These are phyloP conservation scores for Pelargonium nanum DNA, from an alignment of 345 rosid genomes.

Conservation along the genomic window DNA sequence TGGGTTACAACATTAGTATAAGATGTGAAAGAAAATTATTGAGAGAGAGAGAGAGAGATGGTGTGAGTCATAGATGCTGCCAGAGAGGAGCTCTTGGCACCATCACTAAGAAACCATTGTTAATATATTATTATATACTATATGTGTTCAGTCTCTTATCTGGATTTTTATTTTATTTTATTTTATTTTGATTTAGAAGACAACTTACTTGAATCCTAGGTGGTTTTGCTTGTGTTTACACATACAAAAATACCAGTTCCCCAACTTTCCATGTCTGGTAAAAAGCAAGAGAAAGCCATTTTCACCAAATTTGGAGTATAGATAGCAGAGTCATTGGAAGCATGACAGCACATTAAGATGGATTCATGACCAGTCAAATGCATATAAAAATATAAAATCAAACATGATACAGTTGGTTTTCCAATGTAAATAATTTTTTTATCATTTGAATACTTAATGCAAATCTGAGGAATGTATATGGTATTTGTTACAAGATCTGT, in stretches of 20 bases:
- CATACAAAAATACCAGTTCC: conserved; percentile 13
- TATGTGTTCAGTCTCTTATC: neutral
- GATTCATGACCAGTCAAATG: neutral
- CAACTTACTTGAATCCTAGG: conserved; percentile 28
- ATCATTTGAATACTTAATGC: neutral
- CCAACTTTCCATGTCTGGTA: conserved; percentile 36
- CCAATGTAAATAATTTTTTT: neutral
- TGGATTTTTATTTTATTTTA: neutral
- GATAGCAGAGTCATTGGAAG: conserved; percentile 2
- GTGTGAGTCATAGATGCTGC: conserved; percentile 29
- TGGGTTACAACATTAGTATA: conserved; percentile 1
- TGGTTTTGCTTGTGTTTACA: conserved; percentile 14
- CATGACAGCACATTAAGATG: neutral
- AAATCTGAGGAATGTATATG: too few relatives aligned
- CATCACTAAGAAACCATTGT: conserved; percentile 13
- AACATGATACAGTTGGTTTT: neutral
- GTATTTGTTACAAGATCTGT: too few relatives aligned
- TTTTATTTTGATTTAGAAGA: conserved; percentile 6
- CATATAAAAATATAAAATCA: too few relatives aligned
- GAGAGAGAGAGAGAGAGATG: conserved; percentile 13
- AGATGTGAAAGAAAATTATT: conserved; percentile 3
- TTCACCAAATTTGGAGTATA: conserved; percentile 28
- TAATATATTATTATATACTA: conserved; percentile 8
- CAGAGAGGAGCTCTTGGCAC: conserved; percentile 41
- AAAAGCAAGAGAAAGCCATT: conserved; percentile 21